Percentiles rank a stretch among this genome's conserved stretches.
phyloP scores from a whole-genome alignment of 495 filamentous ascomycete genomes.

The Opeltia flavorubescens region DNA sequence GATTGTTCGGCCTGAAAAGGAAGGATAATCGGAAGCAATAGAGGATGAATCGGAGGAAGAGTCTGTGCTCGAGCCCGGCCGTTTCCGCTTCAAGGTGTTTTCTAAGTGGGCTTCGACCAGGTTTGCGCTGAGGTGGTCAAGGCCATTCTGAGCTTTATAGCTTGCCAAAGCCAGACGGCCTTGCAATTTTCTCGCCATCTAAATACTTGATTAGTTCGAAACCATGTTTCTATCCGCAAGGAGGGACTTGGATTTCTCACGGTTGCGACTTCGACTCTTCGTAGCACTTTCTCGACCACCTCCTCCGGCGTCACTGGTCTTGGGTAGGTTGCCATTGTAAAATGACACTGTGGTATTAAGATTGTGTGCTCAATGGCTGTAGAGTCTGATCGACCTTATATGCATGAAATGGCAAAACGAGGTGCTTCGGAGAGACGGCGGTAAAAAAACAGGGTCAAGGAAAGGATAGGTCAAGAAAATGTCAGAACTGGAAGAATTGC shows the following conservation, averaged over 20 bases:
- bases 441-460: not conserved
- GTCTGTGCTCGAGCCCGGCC: conserved; percentile 45
- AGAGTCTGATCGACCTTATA: no score
- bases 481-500: no score
- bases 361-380: no score
- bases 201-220: conserved; percentile 1
- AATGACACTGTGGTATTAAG: no score
- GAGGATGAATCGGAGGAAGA: conserved; percentile 71
- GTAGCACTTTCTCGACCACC: conserved; percentile 55
- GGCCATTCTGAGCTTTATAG: conserved; percentile 90
- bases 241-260: conserved; percentile 30
- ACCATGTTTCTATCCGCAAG: not conserved
- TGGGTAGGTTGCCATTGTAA: not conserved
- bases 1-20: conserved; percentile 40
- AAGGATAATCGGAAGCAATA: conserved; percentile 40
- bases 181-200: conserved; percentile 87
- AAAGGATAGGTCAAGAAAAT: no score
- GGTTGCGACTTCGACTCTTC: conserved; percentile 71
- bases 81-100: conserved; percentile 52
- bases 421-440: not conserved
- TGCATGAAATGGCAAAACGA: not conserved
- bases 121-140: conserved; percentile 63
- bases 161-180: conserved; percentile 88
- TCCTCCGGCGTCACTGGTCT: conserved; percentile 36
- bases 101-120: conserved; percentile 63